Evolutionary conservation across 2,329 filamentous ascomycete species (phyloP), one percentile per base, ranked within the genome.

Genomic region (Colletotrichum sp.): DNA sequence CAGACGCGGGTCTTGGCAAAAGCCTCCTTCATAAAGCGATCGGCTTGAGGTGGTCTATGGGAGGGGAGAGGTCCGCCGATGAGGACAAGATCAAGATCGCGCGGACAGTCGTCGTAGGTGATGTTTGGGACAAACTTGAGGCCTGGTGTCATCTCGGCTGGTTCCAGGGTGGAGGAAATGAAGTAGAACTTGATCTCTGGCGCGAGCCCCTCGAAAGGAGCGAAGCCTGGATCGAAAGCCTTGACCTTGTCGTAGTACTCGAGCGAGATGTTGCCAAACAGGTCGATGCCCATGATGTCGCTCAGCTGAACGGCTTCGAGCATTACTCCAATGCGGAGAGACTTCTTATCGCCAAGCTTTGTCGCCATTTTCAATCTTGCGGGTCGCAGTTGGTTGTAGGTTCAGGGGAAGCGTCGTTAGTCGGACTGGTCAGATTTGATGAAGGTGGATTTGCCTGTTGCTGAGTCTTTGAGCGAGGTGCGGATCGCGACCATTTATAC

Each of bases 71-170:
- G 83, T 0, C 86, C 86, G 63, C 85, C 86, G 13, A 85, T 78
- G 34, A 87, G 52, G 4, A 87, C 76, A 44, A 87, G 83, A 44
- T 87, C 85, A 8, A 87, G 80, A 60, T 87, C 85, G 7, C 84
- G 81, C 5, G 86, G 86, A 10, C 83, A 85, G 60, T 78, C 82
- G 55, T 84, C 83, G 79, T 87, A 87, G 4, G 85, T 87, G 63
- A 83, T 78, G 36, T 83, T 86, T 6, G 86, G 85, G 21, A 81
- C 52, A 78, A 84, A 82, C 65, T 75, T 79, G 78, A 86, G 79
- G 9, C 80, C 79, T 1, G 82, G 81, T 0, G 82, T 85, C 34
- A 81, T 80, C 52, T 73, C 77, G n/a, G 83, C 77, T 4, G 80
- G 81, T 2, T 83, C 81, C 12, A 84, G 79, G 5, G 82, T 81